phyloP scores from a whole-genome alignment of 192 early-diverging fungal species.

The Coemansia sp. region DNA sequence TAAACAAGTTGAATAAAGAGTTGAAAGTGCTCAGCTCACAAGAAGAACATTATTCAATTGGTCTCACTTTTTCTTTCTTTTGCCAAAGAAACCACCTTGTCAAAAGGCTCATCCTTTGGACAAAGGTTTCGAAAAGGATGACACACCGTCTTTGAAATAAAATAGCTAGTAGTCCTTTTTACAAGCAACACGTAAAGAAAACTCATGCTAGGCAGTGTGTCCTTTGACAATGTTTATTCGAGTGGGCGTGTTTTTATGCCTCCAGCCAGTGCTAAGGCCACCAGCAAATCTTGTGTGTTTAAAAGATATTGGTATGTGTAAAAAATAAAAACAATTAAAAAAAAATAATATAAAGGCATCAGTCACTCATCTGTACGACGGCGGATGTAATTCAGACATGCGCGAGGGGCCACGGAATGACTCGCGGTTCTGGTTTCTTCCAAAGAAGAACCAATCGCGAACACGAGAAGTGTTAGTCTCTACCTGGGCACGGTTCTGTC shows the following conservation, averaged over 20 bases:
- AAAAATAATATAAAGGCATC: not conserved
- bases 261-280: not conserved
- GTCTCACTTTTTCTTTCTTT: not conserved
- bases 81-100: not conserved
- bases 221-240: not conserved
- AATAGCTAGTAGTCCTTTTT: not conserved
- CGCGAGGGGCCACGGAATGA: not conserved
- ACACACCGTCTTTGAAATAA: not conserved
- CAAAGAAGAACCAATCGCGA: constrained; percentile 1
- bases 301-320: not conserved
- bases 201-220: not conserved
- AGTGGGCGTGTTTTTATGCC: not conserved
- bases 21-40: not conserved
- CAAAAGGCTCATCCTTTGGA: not conserved
- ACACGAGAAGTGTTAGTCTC: not conserved
- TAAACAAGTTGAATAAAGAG: not conserved
- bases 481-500: not conserved
- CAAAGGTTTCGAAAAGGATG: not conserved
- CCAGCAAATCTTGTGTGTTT: not conserved
- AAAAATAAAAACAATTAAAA: not conserved
- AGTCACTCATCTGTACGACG: not conserved
- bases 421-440: not conserved
- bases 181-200: not conserved
- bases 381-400: not conserved
- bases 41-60: not conserved